Evolutionary conservation across 768 basidiomycete genomes (phyloP).

Genomic region (Tulasnella sp.): DNA sequence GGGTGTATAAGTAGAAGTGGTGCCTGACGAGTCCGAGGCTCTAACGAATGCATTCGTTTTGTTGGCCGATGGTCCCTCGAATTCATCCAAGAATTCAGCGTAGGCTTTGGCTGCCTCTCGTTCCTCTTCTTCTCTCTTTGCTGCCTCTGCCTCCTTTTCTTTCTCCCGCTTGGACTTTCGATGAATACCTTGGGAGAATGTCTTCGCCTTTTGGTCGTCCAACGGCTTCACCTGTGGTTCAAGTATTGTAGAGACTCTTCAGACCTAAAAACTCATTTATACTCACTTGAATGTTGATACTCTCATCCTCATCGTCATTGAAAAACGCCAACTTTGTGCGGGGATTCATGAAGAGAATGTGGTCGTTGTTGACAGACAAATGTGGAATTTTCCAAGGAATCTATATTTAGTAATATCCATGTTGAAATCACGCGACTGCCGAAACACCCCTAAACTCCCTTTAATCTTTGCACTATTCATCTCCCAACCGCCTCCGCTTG

Average conservation of each 20-base stretch:
- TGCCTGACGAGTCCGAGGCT: conserved; percentile 17
- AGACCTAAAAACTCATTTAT: not conserved
- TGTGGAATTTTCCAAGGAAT: no score
- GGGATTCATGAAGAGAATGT: conserved; percentile 13
- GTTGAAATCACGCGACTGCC: no score
- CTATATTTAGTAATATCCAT: no score
- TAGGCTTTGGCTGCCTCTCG: conserved; percentile 65
- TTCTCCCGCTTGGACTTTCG: conserved; percentile 85
- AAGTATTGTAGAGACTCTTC: no score
- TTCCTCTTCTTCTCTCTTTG: conserved; percentile 75
- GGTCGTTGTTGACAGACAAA: no score
- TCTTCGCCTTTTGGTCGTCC: conserved; percentile 72
- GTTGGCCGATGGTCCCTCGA: conserved; percentile 37
- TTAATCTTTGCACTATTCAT: no score
- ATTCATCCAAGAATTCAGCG: conserved; percentile 73
- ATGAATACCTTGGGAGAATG: conserved; percentile 69
- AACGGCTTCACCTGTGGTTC: conserved; percentile 67
- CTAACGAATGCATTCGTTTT: conserved; percentile 19
- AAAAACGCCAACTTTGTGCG: conserved; percentile 14
- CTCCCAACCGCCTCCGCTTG: no score
- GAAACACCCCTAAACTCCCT: no score
- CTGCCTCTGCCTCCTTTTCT: conserved; percentile 85
- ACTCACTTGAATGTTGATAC: conserved; percentile 5
- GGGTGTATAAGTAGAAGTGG: conserved; percentile 1
- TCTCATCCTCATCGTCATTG: conserved; percentile 14